phyloP scores from a whole-genome alignment of 768 basidiomycete species.

The Dendrothele bispora region DNA sequence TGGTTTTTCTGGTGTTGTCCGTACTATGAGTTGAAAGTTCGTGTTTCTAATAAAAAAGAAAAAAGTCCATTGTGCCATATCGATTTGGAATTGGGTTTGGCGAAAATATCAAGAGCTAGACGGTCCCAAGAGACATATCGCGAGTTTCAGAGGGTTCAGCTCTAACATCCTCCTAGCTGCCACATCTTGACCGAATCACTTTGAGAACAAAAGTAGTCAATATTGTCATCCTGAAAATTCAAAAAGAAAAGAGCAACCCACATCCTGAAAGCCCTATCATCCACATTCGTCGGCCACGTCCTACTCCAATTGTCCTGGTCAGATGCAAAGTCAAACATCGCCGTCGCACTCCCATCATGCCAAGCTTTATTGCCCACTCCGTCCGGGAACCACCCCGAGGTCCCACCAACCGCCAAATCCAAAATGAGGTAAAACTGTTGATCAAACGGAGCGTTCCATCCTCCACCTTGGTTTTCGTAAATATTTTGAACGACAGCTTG shows the following conservation, averaged over 20 bases:
- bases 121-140: too few relatives aligned
- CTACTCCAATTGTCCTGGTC: constrained; percentile 62
- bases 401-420: constrained; percentile 77
- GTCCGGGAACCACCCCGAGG: constrained; percentile 90
- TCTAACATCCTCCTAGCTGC: constrained; percentile 34
- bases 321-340: constrained; percentile 69
- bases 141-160: too few relatives aligned
- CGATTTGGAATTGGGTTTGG: too few relatives aligned
- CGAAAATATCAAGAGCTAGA: too few relatives aligned
- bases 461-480: constrained; percentile 44
- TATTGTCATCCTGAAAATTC: neutral
- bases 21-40: too few relatives aligned
- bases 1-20: too few relatives aligned
- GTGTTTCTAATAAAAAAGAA: too few relatives aligned
- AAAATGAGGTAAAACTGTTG: constrained; percentile 81
- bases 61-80: too few relatives aligned
- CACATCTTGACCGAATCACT: constrained; percentile 55
- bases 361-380: constrained; percentile 72
- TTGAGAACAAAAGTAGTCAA: neutral
- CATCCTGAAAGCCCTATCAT: constrained; percentile 71
- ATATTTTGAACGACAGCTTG: constrained; percentile 61
- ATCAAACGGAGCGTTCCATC: constrained; percentile 78
- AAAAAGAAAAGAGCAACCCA: constrained; percentile 31
- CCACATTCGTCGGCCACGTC: constrained; percentile 65
- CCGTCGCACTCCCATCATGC: constrained; percentile 59